Percentiles rank a stretch among this genome's conserved stretches.
Evolutionary conservation across 768 basidiomycete genomes (phyloP).

Genomic region (Phaeolepiota aurea): DNA sequence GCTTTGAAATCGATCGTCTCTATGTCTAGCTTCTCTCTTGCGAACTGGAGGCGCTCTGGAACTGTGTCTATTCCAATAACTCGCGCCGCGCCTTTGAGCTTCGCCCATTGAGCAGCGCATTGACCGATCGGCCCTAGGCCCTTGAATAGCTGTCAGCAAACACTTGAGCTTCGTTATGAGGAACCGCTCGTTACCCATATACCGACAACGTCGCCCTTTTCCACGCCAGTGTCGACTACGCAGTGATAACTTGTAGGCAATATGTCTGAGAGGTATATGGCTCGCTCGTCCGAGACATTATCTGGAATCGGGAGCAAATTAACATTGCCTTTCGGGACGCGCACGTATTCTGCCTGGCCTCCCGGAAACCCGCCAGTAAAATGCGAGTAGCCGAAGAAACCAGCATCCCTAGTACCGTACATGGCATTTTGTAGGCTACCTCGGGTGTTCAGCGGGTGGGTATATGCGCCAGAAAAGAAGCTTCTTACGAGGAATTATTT

Average conservation of each 20-base stretch:
- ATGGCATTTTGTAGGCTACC: constrained; percentile 42
- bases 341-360: constrained; percentile 70
- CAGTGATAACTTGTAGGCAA: constrained; percentile 69
- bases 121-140: constrained; percentile 63
- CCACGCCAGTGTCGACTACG: constrained; percentile 68
- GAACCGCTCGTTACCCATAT: constrained; percentile 43
- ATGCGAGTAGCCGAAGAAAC: constrained; percentile 67
- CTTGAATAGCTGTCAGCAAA: constrained; percentile 15
- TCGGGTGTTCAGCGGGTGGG: too few relatives aligned
- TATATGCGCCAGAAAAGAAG: not conserved
- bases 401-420: constrained; percentile 63
- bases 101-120: constrained; percentile 50
- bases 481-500: constrained; percentile 48
- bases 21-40: constrained; percentile 35
- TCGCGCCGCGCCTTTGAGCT: constrained; percentile 59
- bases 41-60: constrained; percentile 34
- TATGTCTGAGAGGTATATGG: constrained; percentile 49
- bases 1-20: constrained; percentile 54
- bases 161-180: not conserved
- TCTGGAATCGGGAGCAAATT: constrained; percentile 68
- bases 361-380: constrained; percentile 67
- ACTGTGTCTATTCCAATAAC: constrained; percentile 68
- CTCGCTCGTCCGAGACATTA: constrained; percentile 53
- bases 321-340: constrained; percentile 63
- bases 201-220: constrained; percentile 61